These are phyloP conservation scores for Musa troglodytarum DNA, from an alignment of 176 grass and related monocot genomes.

Conservation along the genomic window DNA sequence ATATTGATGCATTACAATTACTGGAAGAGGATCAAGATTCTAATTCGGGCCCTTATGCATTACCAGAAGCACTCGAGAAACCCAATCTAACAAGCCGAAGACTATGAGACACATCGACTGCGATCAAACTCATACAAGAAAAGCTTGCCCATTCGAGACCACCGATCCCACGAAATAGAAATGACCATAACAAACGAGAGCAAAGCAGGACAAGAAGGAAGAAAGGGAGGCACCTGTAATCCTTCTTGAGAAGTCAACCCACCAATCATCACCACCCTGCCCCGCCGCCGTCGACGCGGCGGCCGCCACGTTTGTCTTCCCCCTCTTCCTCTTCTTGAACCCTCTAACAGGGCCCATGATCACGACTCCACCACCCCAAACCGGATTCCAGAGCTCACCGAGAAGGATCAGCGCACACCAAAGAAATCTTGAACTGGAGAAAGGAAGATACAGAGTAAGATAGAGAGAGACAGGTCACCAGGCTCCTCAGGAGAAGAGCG, in stretches of 20 bases:
- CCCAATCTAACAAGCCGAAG: background rate
- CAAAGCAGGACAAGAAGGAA: background rate
- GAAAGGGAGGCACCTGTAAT: conserved; percentile 1
- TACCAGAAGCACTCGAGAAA: background rate
- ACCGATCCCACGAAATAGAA: background rate
- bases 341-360: conserved; percentile 1
- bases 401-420: background rate
- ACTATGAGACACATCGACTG: background rate
- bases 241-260: conserved; percentile 13
- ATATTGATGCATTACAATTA: background rate
- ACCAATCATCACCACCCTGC: conserved; percentile 3
- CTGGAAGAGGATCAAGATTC: background rate
- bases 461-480: no score
- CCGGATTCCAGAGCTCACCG: background rate
- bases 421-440: background rate
- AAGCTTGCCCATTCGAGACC: background rate
- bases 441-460: background rate
- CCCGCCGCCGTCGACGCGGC: background rate
- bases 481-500: no score
- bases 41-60: background rate
- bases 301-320: background rate
- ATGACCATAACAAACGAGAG: background rate
- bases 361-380: no score
- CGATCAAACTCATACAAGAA: background rate
- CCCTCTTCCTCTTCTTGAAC: background rate